Evolutionary conservation across 306 rosid genomes (phyloP), one percentile per base, ranked within the genome.

Genomic region (Potentilla sterilis): DNA sequence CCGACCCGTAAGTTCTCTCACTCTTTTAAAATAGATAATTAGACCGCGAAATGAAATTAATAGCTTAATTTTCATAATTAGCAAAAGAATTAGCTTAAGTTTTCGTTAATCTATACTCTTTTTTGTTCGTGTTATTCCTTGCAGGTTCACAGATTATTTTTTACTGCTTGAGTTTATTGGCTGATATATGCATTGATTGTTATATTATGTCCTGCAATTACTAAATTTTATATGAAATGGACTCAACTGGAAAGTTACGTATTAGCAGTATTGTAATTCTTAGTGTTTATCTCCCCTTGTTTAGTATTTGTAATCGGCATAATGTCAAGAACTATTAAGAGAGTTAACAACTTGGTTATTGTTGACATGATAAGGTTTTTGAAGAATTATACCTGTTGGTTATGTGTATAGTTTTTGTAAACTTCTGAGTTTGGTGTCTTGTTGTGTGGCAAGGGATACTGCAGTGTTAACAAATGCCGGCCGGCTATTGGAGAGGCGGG

Each of bases 401-500:
- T 40, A 46, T 73, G 18, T 69, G 38, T 57, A 10, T 35, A 19
- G 1, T 21, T 9, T 59, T 43, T 11, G 47, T 43, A 67, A 65
- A 52, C 9, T 64, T 43, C 59, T 75, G 62, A 80, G 57, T 24
- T 69, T 37, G 35, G 58, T 65, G 28, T 35, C 66, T 70, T 69
- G 68, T 38, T 85, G 61, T 75, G 77, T 80, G 78, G 72, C 67
- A 24, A 95, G 97, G 92, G 81, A 72, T 80, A 83, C 68, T 82
- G 90, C 87, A 48, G 18, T 44, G 62, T 81, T 76, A 67, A 90
- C 98, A 43, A 95, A 95, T 77, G 88, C 87, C 52, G 93, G 95
- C 65, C 82, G 76, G 79, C 89, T 90, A 70, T 84, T 95, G 35
- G 90, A 86, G 84, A 89, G 69, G 89, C 84, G 75, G 76, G 98